Percentiles rank a stretch among this genome's conserved stretches.
Conservation (phyloP, 139 green algal species). For the Edaphochlamys debaryana region DNA sequence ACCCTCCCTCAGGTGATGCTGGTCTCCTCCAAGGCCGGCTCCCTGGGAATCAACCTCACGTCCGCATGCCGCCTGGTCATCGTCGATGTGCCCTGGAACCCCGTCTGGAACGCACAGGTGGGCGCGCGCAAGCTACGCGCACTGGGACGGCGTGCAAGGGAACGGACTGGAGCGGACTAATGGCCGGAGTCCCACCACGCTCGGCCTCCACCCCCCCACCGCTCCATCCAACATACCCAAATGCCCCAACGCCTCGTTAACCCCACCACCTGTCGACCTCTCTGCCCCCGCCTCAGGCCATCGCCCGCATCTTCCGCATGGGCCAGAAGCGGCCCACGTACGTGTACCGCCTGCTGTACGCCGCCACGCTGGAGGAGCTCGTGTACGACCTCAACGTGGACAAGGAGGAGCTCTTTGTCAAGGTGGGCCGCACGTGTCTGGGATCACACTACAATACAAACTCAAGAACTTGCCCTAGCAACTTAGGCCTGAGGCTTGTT, state of each 20-base stretch:
- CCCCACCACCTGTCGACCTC: too few species aligned
- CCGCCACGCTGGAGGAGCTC: constrained; percentile 48
- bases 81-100: constrained; percentile 67
- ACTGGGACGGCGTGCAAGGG: too few species aligned
- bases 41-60: constrained; percentile 75
- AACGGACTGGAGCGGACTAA: too few species aligned
- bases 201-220: too few species aligned
- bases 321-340: constrained; percentile 59
- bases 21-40: constrained; percentile 57
- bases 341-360: constrained; percentile 69
- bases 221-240: too few species aligned
- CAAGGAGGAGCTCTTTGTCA: constrained; percentile 48
- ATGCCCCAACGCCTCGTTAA: too few species aligned
- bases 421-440: background rate
- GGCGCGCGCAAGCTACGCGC: background rate
- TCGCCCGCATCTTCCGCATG: constrained; percentile 66
- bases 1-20: constrained; percentile 56
- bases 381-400: constrained; percentile 41
- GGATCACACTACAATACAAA: too few species aligned
- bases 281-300: constrained; percentile 48
- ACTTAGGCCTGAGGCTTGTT: background rate
- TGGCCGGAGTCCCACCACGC: too few species aligned
- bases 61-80: constrained; percentile 56
- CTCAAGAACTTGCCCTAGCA: background rate
- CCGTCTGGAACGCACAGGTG: constrained; percentile 64